A percentile compares a stretch with the other conserved stretches of the same genome.
Evolutionary conservation across 2,329 filamentous ascomycete genomes (phyloP).

Genomic region (Fusarium proliferatum): DNA sequence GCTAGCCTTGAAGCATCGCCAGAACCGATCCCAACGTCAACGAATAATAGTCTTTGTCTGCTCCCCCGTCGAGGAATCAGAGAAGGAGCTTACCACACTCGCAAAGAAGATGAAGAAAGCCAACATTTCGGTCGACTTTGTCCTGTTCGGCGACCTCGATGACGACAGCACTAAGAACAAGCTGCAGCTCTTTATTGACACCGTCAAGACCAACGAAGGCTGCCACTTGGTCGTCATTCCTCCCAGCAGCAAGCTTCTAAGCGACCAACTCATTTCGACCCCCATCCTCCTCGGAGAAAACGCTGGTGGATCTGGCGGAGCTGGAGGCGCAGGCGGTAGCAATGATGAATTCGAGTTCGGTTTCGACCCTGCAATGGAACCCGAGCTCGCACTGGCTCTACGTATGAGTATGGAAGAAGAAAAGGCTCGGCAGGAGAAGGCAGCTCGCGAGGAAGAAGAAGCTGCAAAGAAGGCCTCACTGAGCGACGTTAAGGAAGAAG

Average conservation of each 20-base stretch:
- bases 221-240: slow-evolving; percentile 92
- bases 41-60: slow-evolving; percentile 98
- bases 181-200: slow-evolving; percentile 91
- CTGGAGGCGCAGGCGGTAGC: slow-evolving; percentile 68
- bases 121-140: slow-evolving; percentile 92
- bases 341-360: slow-evolving; percentile 78
- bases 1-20: slow-evolving; percentile 96
- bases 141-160: slow-evolving; percentile 93
- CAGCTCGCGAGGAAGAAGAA: slow-evolving; percentile 79
- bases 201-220: slow-evolving; percentile 90
- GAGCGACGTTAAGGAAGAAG: slow-evolving; percentile 84
- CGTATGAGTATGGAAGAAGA: slow-evolving; percentile 99
- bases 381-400: slow-evolving; percentile 91
- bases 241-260: slow-evolving; percentile 90
- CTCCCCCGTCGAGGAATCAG: slow-evolving; percentile 88
- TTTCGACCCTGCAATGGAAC: slow-evolving; percentile 90
- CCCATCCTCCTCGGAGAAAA: slow-evolving; percentile 90
- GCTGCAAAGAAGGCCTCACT: slow-evolving; percentile 79
- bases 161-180: slow-evolving; percentile 91
- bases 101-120: slow-evolving; percentile 99
- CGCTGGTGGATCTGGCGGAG: slow-evolving; percentile 65
- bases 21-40: slow-evolving; percentile 97
- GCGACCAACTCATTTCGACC: slow-evolving; percentile 88
- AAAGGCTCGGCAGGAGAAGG: slow-evolving; percentile 90
- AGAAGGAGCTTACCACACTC: slow-evolving; percentile 87